phyloP scores from a whole-genome alignment of 352 stramenopile genomes.

The Phytophthora agathidicida region DNA sequence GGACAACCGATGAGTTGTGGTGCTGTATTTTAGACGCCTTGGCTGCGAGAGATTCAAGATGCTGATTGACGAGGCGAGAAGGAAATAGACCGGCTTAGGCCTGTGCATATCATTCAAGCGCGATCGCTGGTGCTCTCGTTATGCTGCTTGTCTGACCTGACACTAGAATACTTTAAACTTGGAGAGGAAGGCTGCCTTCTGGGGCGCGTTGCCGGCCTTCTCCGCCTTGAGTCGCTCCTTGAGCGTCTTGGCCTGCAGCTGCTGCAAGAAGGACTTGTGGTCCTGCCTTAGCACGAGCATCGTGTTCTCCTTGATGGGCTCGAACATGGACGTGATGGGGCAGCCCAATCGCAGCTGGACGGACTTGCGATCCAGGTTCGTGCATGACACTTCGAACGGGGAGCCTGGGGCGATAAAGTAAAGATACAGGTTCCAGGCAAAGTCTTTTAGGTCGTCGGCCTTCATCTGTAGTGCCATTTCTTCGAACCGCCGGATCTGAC shows the following conservation, averaged over 20 bases:
- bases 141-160: background rate
- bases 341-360: constrained; percentile 83
- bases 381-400: constrained; percentile 84
- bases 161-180: constrained; percentile 78
- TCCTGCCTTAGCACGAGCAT: constrained; percentile 87
- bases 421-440: constrained; percentile 82
- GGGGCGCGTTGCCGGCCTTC: constrained; percentile 39
- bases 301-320: constrained; percentile 87
- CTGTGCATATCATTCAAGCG: constrained; percentile 25
- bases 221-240: constrained; percentile 79
- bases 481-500: constrained; percentile 82
- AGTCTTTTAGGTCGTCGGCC: constrained; percentile 78
- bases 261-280: constrained; percentile 78
- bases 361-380: constrained; percentile 81
- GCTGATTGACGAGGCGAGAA: too few species aligned
- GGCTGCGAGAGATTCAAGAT: background rate
- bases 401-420: constrained; percentile 82
- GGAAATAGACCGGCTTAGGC: constrained; percentile 28
- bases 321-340: constrained; percentile 82
- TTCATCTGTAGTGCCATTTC: constrained; percentile 75
- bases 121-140: too few species aligned
- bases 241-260: constrained; percentile 74
- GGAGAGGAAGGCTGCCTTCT: constrained; percentile 70
- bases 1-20: background rate
- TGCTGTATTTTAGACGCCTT: constrained; percentile 35